Evolutionary conservation across 495 filamentous ascomycete genomes (phyloP), one percentile per base, ranked within the genome.

Genomic region (Peziza echinospora): DNA sequence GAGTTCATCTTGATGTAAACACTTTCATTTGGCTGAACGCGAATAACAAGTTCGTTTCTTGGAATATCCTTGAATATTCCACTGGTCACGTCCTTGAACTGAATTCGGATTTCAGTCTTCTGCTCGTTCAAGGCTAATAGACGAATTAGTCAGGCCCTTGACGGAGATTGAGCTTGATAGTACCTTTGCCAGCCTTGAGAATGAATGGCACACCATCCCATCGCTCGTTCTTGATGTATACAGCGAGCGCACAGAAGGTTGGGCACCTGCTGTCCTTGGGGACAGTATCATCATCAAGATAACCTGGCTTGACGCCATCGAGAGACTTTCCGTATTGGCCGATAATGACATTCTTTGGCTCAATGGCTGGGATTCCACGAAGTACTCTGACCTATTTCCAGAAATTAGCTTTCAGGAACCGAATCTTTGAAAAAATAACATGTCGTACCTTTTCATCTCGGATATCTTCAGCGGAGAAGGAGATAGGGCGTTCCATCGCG

Each of bases 1-100:
- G 86, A 94, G 77, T 99, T 99, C 91, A 96, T 99, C 77, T 99
- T 99, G 66, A 94, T 93, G 70, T 99, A 99, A 52, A 99, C 84
- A 56, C 80, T 87, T 70, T 99, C 91, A 66, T 99, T 99, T 53
- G 91, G 91, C 67, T 99, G 91, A 49, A 99, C 91, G 50, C 91
- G 84, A 67, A 99, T 93, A 55, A 99, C 91, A 47, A 99, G 79
- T 68, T 99, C 91, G 70, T 99, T 99, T 43, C 91, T 81, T 44
- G 91, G 91, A 53, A 96, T 99, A 56, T 99, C 86, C 73, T 96
- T 96, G 70, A 99, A 99, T 68, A 99, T 99, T 48, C 91, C 91
- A 23, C 85, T 93, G 19, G 91, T 96, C 46, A 99, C 89, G 56
- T 99, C 91, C 67, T 86, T 87, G 75, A 93, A 99, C 63, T 99